These are phyloP conservation scores for Neofusicoccum sp. DNA, from an alignment of 2,329 filamentous ascomycete genomes.

Conservation along the genomic window DNA sequence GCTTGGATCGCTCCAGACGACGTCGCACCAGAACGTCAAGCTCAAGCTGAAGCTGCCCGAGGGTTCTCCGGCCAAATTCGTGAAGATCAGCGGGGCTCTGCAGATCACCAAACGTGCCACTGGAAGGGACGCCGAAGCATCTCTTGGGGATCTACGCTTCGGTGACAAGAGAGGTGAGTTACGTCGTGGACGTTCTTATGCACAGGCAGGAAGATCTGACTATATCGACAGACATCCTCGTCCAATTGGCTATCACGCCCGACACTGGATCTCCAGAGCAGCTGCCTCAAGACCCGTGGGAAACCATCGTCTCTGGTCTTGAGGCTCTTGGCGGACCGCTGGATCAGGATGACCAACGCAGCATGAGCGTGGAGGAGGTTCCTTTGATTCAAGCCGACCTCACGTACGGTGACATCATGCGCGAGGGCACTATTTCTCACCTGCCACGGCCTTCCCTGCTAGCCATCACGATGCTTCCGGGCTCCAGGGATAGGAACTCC, in stretches of 20 bases:
- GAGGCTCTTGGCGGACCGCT: slow-evolving; percentile 87
- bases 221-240: slow-evolving; percentile 66
- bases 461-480: slow-evolving; percentile 92
- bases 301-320: slow-evolving; percentile 91
- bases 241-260: slow-evolving; percentile 88
- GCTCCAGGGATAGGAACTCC: slow-evolving; percentile 46
- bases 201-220: not conserved
- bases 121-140: slow-evolving; percentile 89
- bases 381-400: slow-evolving; percentile 94
- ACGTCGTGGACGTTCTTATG: not conserved
- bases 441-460: slow-evolving; percentile 85
- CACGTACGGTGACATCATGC: slow-evolving; percentile 86
- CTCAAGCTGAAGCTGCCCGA: slow-evolving; percentile 91
- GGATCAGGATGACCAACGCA: slow-evolving; percentile 81
- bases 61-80: slow-evolving; percentile 95
- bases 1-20: slow-evolving; percentile 83
- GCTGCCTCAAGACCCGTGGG: slow-evolving; percentile 91
- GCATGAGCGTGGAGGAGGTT: slow-evolving; percentile 86
- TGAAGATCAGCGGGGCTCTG: slow-evolving; percentile 95
- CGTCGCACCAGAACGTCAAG: slow-evolving; percentile 98
- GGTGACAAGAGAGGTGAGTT: slow-evolving; percentile 74
- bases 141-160: slow-evolving; percentile 86
- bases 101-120: slow-evolving; percentile 96
- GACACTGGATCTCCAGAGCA: slow-evolving; percentile 81
- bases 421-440: slow-evolving; percentile 82